Evolutionary conservation across 1,139 yeast species (phyloP).

Genomic region (Pichia sp.): DNA sequence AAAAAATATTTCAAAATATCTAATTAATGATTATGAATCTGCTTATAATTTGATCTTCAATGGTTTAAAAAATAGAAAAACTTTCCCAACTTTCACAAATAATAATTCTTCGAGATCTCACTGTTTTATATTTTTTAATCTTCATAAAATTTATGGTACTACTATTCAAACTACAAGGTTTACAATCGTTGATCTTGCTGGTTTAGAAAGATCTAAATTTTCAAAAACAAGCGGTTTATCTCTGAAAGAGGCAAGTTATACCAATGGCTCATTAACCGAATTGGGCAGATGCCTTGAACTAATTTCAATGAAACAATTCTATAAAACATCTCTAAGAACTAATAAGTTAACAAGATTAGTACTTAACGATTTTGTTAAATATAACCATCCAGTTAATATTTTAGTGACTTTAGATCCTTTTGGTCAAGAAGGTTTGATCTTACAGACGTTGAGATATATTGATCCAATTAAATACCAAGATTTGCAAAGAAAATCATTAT

Average conservation of each 20-base stretch:
- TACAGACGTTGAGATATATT: slow-evolving; percentile 39
- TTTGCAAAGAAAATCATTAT: slow-evolving; percentile 18
- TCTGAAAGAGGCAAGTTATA: slow-evolving; percentile 35
- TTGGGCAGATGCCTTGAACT: slow-evolving; percentile 41
- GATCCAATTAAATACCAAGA: slow-evolving; percentile 30
- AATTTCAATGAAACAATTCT: slow-evolving; percentile 32
- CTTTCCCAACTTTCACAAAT: slow-evolving; percentile 22
- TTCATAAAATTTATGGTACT: slow-evolving; percentile 16
- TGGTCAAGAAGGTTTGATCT: slow-evolving; percentile 46
- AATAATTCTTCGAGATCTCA: slow-evolving; percentile 27
- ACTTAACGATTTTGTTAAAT: slow-evolving; percentile 38
- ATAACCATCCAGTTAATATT: slow-evolving; percentile 28
- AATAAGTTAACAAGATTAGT: slow-evolving; percentile 43
- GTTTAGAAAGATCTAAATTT: slow-evolving; percentile 41
- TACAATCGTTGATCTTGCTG: slow-evolving; percentile 45
- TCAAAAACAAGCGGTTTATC: slow-evolving; percentile 39
- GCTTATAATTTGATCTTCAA: slow-evolving; percentile 19
- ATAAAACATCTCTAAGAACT: slow-evolving; percentile 37
- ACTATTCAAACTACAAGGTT: slow-evolving; percentile 25
- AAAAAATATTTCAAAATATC: slow-evolving; percentile 30
- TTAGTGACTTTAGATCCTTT: slow-evolving; percentile 61
- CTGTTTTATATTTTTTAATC: slow-evolving; percentile 28
- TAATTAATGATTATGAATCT: slow-evolving; percentile 27
- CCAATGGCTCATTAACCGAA: slow-evolving; percentile 40
- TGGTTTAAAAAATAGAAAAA: slow-evolving; percentile 22